Conservation (phyloP, 768 basidiomycete species). For the Lentinus brumalis region DNA sequence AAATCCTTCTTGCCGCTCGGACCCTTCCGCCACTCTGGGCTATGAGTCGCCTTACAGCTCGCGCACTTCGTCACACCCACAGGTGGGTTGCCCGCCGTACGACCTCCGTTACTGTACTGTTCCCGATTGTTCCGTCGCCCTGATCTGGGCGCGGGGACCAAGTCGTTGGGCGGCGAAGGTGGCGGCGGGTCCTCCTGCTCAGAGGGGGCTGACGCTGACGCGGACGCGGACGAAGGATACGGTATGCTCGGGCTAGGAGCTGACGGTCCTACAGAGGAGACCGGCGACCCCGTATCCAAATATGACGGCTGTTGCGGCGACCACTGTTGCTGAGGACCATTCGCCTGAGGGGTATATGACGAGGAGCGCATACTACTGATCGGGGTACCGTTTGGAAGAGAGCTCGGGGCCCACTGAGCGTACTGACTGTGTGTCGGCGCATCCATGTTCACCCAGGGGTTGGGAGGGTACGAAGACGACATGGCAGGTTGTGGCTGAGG, state of each 20-base stretch:
- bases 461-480: constrained; percentile 19
- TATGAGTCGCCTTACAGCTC: constrained; percentile 78
- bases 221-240: constrained; percentile 3
- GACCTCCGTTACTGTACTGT: constrained; percentile 44
- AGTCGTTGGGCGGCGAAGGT: constrained; percentile 29
- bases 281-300: constrained; percentile 30
- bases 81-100: constrained; percentile 65
- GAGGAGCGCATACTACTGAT: constrained; percentile 33
- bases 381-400: constrained; percentile 19
- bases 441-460: constrained; percentile 18
- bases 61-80: constrained; percentile 72
- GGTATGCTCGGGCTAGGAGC: constrained; percentile 22
- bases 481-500: constrained; percentile 16
- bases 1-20: constrained; percentile 89
- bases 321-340: constrained; percentile 40
- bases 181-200: constrained; percentile 24
- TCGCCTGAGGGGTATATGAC: constrained; percentile 29
- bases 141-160: constrained; percentile 51
- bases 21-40: constrained; percentile 92
- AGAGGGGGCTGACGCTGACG: constrained; percentile 12
- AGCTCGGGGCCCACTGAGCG: constrained; percentile 19
- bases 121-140: constrained; percentile 46
- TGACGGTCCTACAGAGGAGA: constrained; percentile 24
- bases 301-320: constrained; percentile 46
- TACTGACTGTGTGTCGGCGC: constrained; percentile 9